Conservation (phyloP, 139 green algal species). For the Chlamydomonas schloesseri region DNA sequence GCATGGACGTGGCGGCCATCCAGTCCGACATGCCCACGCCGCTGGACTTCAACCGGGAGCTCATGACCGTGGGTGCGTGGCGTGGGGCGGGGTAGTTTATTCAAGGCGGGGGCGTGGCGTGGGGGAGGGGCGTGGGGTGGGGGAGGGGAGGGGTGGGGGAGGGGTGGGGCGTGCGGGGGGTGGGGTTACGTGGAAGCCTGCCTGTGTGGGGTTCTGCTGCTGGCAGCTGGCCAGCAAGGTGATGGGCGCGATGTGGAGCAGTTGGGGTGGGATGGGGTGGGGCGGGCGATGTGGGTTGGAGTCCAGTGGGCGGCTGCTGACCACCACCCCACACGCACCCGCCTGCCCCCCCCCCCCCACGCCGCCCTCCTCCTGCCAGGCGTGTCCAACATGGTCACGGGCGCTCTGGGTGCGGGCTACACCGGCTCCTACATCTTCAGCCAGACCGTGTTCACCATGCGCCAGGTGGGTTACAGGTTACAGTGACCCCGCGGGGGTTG, state of each 20-base stretch:
- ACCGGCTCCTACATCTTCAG: conserved; percentile 88
- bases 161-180: not conserved
- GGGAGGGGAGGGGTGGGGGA: not conserved
- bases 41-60: conserved; percentile 85
- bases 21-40: conserved; percentile 66
- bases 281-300: too few relatives aligned
- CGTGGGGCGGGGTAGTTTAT: too few relatives aligned
- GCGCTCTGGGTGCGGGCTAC: conserved; percentile 74
- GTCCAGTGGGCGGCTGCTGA: not conserved
- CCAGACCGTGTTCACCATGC: conserved; percentile 75
- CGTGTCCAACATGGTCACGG: conserved; percentile 76
- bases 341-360: not conserved
- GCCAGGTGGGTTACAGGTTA: conserved; percentile 33
- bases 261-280: too few relatives aligned
- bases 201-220: too few relatives aligned
- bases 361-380: conserved; percentile 46
- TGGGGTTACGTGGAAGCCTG: not conserved
- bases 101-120: not conserved
- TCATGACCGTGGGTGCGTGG: conserved; percentile 72
- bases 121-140: not conserved
- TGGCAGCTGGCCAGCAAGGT: too few relatives aligned
- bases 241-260: too few relatives aligned
- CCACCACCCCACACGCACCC: not conserved
- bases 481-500: too few relatives aligned
- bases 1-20: conserved; percentile 65